Evolutionary conservation across 1,284 basidiomycete species (phyloP).

Genomic region (Trametes versicolor): DNA sequence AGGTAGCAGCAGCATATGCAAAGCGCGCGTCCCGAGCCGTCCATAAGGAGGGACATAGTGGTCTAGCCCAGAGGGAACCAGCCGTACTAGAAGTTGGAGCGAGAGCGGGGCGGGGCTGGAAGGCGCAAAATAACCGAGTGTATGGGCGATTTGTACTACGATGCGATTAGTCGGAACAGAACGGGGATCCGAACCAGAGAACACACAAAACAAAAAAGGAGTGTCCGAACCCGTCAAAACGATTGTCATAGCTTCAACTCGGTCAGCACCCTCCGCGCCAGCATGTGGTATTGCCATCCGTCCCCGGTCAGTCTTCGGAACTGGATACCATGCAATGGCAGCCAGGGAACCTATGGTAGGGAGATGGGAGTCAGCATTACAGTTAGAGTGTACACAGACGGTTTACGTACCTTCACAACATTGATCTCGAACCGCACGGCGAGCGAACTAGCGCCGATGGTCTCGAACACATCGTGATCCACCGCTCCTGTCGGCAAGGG

Average conservation of each 20-base stretch:
- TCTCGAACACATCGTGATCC: constrained; percentile 77
- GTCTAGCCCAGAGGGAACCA: constrained; percentile 28
- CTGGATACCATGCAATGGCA: constrained; percentile 95
- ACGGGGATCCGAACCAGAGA: constrained; percentile 21
- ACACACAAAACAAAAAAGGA: constrained; percentile 24
- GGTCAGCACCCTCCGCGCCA: constrained; percentile 92
- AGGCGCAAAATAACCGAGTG: constrained; percentile 29
- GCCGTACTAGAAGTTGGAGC: constrained; percentile 31
- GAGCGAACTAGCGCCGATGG: constrained; percentile 76
- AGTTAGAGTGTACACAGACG: background rate
- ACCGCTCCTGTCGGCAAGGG: constrained; percentile 70
- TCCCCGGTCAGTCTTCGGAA: constrained; percentile 94
- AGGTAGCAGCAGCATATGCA: constrained; percentile 39
- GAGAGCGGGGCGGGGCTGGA: constrained; percentile 13
- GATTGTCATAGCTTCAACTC: constrained; percentile 86
- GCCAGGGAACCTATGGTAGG: constrained; percentile 81
- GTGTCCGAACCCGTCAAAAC: constrained; percentile 22
- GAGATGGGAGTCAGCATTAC: constrained; percentile 14
- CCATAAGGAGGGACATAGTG: constrained; percentile 31
- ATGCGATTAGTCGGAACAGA: constrained; percentile 31
- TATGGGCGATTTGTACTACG: constrained; percentile 33
- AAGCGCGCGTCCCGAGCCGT: constrained; percentile 33
- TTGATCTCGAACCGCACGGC: constrained; percentile 95
- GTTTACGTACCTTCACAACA: constrained; percentile 83
- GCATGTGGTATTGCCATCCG: constrained; percentile 97